These are phyloP conservation scores for Epichloe uncinata DNA, from an alignment of 2,329 filamentous ascomycete genomes.

Conservation along the genomic window DNA sequence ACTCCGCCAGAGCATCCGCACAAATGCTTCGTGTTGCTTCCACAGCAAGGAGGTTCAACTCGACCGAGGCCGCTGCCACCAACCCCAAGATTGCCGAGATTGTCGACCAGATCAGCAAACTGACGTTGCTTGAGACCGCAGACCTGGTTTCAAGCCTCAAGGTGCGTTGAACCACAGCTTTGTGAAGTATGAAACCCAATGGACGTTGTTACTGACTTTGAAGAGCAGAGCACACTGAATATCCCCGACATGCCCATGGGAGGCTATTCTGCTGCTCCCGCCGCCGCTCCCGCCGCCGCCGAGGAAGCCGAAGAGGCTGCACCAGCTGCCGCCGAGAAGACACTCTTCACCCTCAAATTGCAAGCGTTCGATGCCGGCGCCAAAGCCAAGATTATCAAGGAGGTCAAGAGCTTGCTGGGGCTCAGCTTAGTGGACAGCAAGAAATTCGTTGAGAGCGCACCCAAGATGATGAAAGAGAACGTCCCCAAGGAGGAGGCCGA, in stretches of 20 bases:
- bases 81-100: slow-evolving; percentile 92
- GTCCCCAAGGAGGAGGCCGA: slow-evolving; percentile 98
- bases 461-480: slow-evolving; percentile 98
- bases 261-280: slow-evolving; percentile 62
- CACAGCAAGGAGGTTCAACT: slow-evolving; percentile 68
- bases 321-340: slow-evolving; percentile 85
- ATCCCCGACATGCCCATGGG: slow-evolving; percentile 96
- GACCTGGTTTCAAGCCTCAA: slow-evolving; percentile 91
- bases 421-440: slow-evolving; percentile 97
- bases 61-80: slow-evolving; percentile 54
- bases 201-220: not conserved
- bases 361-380: slow-evolving; percentile 72
- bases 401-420: slow-evolving; percentile 92
- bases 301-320: slow-evolving; percentile 83
- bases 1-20: slow-evolving; percentile 33
- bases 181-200: not conserved
- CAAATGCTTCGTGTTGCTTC: slow-evolving; percentile 31
- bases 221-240: slow-evolving; percentile 69
- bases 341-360: slow-evolving; percentile 92
- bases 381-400: slow-evolving; percentile 99
- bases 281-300: slow-evolving; percentile 48
- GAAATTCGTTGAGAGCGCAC: slow-evolving; percentile 98
- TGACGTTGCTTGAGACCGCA: slow-evolving; percentile 94
- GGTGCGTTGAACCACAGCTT: slow-evolving; percentile 37
- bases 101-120: slow-evolving; percentile 96